A percentile compares a stretch with the other conserved stretches of the same genome.
phyloP scores from a whole-genome alignment of 768 basidiomycete genomes.

The Lentinula sp. region DNA sequence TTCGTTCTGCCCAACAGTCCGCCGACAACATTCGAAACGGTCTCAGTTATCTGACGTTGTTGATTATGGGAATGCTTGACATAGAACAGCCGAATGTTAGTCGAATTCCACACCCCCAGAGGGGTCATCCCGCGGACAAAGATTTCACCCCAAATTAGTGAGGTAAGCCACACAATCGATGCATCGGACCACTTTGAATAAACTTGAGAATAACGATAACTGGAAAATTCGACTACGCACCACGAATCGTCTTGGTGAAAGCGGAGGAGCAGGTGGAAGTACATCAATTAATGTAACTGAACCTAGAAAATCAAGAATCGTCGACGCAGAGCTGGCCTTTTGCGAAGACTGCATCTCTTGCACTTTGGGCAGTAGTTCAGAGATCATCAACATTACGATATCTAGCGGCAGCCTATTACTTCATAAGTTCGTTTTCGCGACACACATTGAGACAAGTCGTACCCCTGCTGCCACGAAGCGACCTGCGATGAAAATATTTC shows the following conservation, averaged over 20 bases:
- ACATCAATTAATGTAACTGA: constrained; percentile 64
- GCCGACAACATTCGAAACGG: constrained; percentile 78
- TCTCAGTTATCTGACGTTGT: constrained; percentile 67
- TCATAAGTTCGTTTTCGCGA: constrained; percentile 8
- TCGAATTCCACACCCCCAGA: constrained; percentile 86
- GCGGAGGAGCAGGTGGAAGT: constrained; percentile 62
- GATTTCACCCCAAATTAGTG: constrained; percentile 92
- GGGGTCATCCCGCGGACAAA: constrained; percentile 88
- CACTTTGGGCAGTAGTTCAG: constrained; percentile 81
- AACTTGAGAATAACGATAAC: constrained; percentile 7
- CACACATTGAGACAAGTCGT: constrained; percentile 2
- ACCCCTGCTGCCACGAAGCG: constrained; percentile 97
- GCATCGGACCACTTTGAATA: constrained; percentile 83
- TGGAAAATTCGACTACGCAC: constrained; percentile 34
- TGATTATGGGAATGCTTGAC: constrained; percentile 79
- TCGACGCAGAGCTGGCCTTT: constrained; percentile 56
- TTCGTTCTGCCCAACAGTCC: constrained; percentile 56
- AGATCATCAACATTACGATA: constrained; percentile 79
- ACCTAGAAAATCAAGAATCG: constrained; percentile 71
- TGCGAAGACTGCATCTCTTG: constrained; percentile 74
- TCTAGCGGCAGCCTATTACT: constrained; percentile 75
- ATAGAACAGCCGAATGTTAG: constrained; percentile 84
- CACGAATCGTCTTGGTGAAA: constrained; percentile 69
- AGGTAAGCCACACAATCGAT: constrained; percentile 88
- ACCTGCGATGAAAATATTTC: constrained; percentile 40